Evolutionary conservation across 2,329 filamentous ascomycete species (phyloP).

Genomic region (Xylariaceae sp.): DNA sequence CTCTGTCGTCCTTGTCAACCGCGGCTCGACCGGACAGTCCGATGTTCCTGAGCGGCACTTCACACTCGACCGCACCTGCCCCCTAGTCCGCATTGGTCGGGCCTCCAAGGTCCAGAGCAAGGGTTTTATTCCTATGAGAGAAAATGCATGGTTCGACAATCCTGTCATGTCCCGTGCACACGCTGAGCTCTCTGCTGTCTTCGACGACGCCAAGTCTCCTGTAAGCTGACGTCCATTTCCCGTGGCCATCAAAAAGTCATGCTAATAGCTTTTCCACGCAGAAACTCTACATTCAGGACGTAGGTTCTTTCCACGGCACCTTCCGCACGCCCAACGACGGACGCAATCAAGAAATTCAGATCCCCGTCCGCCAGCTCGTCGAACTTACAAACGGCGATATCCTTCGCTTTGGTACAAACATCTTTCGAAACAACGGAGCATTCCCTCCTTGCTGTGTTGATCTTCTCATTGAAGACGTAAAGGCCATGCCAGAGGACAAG

Average conservation of each 20-base stretch:
- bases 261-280: conserved; percentile 22
- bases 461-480: conserved; percentile 27
- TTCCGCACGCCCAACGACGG: conserved; percentile 36
- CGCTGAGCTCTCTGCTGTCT: conserved; percentile 49
- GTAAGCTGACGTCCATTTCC: conserved; percentile 6
- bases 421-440: conserved; percentile 33
- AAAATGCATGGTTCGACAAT: conserved; percentile 67
- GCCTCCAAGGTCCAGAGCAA: conserved; percentile 44
- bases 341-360: conserved; percentile 16
- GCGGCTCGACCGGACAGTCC: conserved; percentile 5
- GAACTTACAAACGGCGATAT: conserved; percentile 34
- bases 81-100: conserved; percentile 37
- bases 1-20: neutral
- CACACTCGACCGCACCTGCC: conserved; percentile 23
- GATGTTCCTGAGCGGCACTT: conserved; percentile 27
- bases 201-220: conserved; percentile 25
- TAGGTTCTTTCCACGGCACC: conserved; percentile 51
- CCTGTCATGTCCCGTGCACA: conserved; percentile 69
- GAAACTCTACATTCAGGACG: conserved; percentile 44
- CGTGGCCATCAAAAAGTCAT: neutral
- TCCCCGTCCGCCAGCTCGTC: conserved; percentile 17
- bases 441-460: conserved; percentile 39
- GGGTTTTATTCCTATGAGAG: conserved; percentile 33
- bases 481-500: conserved; percentile 3
- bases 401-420: conserved; percentile 38